phyloP scores from a whole-genome alignment of 192 early-diverging fungal genomes.

The Dissophora ornata region DNA sequence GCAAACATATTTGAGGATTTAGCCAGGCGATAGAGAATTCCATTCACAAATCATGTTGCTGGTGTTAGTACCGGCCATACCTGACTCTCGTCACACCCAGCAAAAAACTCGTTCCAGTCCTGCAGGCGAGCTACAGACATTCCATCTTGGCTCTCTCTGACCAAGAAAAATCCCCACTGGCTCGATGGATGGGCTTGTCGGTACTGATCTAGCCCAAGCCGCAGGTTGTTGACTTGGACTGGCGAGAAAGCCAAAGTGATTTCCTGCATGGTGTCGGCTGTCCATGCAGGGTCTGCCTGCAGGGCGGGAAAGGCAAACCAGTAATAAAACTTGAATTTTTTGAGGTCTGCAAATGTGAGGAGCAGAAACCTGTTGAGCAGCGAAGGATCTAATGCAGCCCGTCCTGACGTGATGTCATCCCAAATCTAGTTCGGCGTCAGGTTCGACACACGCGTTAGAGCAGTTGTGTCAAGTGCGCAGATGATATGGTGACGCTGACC shows the following conservation, averaged over 20 bases:
- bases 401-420: conserved; percentile 75
- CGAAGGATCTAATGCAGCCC: conserved; percentile 68
- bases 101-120: conserved; percentile 69
- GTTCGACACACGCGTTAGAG: not conserved
- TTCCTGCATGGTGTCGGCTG: conserved; percentile 53
- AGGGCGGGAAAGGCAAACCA: conserved; percentile 96
- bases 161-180: conserved; percentile 54
- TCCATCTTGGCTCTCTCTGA: conserved; percentile 16
- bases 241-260: conserved; percentile 26
- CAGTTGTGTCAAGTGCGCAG: not conserved
- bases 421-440: conserved; percentile 67
- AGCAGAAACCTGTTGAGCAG: conserved; percentile 80
- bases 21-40: too few relatives aligned
- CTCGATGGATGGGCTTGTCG: conserved; percentile 8
- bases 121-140: conserved; percentile 48
- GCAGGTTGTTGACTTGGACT: conserved; percentile 12
- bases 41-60: not conserved
- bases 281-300: conserved; percentile 70
- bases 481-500: too few relatives aligned
- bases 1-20: too few relatives aligned
- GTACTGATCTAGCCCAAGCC: conserved; percentile 13
- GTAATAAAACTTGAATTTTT: conserved; percentile 94
- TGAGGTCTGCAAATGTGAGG: conserved; percentile 95
- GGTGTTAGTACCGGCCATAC: conserved; percentile 14
- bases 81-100: conserved; percentile 42